Conservation (phyloP, 2,329 filamentous ascomycete species). For the Massarina eburnea region DNA sequence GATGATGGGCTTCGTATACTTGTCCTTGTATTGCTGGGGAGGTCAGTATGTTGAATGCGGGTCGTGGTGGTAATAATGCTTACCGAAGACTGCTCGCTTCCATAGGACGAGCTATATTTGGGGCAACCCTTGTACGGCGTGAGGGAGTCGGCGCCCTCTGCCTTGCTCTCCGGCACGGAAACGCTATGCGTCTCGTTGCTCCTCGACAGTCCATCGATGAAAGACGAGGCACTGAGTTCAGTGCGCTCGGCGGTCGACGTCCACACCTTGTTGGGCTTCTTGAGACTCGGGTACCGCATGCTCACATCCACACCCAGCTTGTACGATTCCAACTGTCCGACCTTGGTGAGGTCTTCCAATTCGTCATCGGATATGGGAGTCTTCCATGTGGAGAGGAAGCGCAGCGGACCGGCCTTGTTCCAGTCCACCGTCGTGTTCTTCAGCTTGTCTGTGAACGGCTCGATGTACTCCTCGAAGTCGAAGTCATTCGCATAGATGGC, state of each 20-base stretch:
- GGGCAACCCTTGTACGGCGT: slow-evolving; percentile 68
- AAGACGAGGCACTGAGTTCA: slow-evolving; percentile 58
- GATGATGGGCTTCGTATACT: slow-evolving; percentile 63
- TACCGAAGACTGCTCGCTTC: slow-evolving; percentile 56
- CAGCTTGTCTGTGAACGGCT: slow-evolving; percentile 58
- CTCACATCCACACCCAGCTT: slow-evolving; percentile 61
- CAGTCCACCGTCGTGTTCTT: slow-evolving; percentile 62
- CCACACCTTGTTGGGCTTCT: slow-evolving; percentile 60
- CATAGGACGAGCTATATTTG: slow-evolving; percentile 60
- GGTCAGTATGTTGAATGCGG: slow-evolving; percentile 1
- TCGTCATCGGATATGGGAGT: slow-evolving; percentile 60
- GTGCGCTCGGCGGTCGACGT: slow-evolving; percentile 65
- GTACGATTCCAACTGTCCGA: slow-evolving; percentile 62
- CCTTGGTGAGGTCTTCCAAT: slow-evolving; percentile 61
- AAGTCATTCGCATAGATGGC: slow-evolving; percentile 57
- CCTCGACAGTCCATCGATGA: slow-evolving; percentile 58
- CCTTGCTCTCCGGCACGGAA: slow-evolving; percentile 57
- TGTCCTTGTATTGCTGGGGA: slow-evolving; percentile 49
- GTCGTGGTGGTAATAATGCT: slow-evolving; percentile 1
- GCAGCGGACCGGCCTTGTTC: slow-evolving; percentile 57
- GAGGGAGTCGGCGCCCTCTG: slow-evolving; percentile 61
- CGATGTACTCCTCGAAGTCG: slow-evolving; percentile 55
- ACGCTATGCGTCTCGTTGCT: slow-evolving; percentile 58
- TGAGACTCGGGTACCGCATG: slow-evolving; percentile 60
- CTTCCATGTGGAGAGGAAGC: slow-evolving; percentile 60